phyloP scores from a whole-genome alignment of 306 rosid species.

The Pyrus communis region DNA sequence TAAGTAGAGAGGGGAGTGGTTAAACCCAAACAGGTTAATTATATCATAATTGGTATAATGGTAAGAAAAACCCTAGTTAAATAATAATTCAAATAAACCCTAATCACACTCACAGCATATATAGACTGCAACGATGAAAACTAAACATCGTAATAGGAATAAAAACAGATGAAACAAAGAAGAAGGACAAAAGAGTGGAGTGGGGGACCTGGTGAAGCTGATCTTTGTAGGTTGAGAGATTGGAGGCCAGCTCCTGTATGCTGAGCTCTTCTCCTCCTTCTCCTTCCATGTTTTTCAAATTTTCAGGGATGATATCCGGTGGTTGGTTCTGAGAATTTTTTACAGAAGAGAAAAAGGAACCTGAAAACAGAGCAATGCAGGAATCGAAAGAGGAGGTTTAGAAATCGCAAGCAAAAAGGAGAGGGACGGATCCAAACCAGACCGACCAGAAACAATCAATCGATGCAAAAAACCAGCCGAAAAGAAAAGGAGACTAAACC shows the following conservation, averaged over 20 bases:
- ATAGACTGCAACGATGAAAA: background rate
- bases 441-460: background rate
- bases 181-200: background rate
- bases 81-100: background rate
- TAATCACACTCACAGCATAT: background rate
- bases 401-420: no score
- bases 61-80: background rate
- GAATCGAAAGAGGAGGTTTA: no score
- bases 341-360: background rate
- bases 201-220: constrained; percentile 67
- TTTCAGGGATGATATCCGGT: background rate
- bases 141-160: background rate
- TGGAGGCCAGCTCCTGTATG: constrained; percentile 73
- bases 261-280: constrained; percentile 63
- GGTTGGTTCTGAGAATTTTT: background rate
- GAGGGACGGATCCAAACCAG: background rate
- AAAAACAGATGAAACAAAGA: background rate
- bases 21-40: background rate
- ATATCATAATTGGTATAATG: background rate
- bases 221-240: constrained; percentile 72
- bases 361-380: background rate
- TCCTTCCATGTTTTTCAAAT: constrained; percentile 37
- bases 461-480: background rate
- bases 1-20: background rate
- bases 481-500: background rate